Percentiles rank a stretch among this genome's conserved stretches.
Evolutionary conservation across 2,329 filamentous ascomycete species (phyloP).

Genomic region (Aspergillus spinulosporus): DNA sequence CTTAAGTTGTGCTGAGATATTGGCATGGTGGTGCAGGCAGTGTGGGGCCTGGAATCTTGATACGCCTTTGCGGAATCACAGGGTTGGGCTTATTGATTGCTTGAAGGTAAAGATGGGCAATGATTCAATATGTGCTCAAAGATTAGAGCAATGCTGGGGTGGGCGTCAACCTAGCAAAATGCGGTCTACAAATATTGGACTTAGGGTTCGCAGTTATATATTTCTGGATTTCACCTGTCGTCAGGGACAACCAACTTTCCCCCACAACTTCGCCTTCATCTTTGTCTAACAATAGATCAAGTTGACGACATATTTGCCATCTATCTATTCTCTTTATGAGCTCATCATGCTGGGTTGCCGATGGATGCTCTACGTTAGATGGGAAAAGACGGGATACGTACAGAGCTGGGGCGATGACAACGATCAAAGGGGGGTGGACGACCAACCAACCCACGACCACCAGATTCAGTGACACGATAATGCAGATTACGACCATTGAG

Average conservation of each 20-base stretch:
- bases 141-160: conserved; percentile 3
- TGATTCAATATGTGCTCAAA: conserved; percentile 1
- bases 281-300: not conserved
- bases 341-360: not conserved
- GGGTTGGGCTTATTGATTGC: not conserved
- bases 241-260: conserved; percentile 1
- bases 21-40: not conserved
- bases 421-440: not conserved
- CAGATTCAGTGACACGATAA: not conserved
- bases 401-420: not conserved
- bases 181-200: not conserved
- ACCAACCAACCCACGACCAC: not conserved
- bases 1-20: not conserved
- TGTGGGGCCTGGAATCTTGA: not conserved
- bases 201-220: not conserved
- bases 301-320: no score
- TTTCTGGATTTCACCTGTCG: conserved; percentile 1
- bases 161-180: not conserved
- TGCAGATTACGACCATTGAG: no score
- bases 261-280: not conserved
- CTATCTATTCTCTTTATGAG: not conserved
- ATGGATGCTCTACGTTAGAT: not conserved
- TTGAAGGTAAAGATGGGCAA: conserved; percentile 6
- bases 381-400: no score
- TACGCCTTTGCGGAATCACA: not conserved